phyloP scores from a whole-genome alignment of 2,329 filamentous ascomycete species.

The Cadophora sp. region DNA sequence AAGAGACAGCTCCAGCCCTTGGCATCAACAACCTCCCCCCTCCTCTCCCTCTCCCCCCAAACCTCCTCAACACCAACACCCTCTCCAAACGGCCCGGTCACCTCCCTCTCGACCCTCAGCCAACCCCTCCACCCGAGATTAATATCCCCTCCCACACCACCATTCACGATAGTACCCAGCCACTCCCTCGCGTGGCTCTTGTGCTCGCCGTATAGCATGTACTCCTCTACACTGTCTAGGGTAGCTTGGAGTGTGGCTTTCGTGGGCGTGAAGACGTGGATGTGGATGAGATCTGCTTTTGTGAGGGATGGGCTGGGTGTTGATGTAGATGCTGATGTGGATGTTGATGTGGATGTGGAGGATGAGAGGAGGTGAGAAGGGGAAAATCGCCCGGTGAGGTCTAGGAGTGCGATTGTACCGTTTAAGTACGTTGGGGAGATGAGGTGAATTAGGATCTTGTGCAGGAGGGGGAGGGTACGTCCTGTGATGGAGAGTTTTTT shows the following conservation, averaged over 20 bases:
- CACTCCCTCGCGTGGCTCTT: slow-evolving; percentile 40
- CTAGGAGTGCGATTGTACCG: slow-evolving; percentile 57
- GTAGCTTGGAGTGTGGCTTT: slow-evolving; percentile 34
- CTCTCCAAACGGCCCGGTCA: slow-evolving; percentile 33
- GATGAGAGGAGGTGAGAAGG: slow-evolving; percentile 52
- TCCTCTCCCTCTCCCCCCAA: slow-evolving; percentile 35
- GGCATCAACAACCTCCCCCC: slow-evolving; percentile 33
- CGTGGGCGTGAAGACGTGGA: slow-evolving; percentile 41
- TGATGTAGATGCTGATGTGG: slow-evolving; percentile 16
- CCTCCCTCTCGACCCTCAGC: slow-evolving; percentile 42
- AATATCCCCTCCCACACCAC: slow-evolving; percentile 35
- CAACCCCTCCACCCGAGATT: slow-evolving; percentile 43
- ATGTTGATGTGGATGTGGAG: slow-evolving; percentile 49
- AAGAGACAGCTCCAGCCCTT: slow-evolving; percentile 39
- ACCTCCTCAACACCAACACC: slow-evolving; percentile 43
- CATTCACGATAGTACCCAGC: slow-evolving; percentile 41
- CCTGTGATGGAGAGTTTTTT: slow-evolving; percentile 60
- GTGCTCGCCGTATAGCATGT: slow-evolving; percentile 43
- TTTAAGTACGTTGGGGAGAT: slow-evolving; percentile 50
- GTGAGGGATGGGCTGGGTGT: slow-evolving; percentile 38
- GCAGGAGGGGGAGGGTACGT: slow-evolving; percentile 60
- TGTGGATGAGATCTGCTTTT: slow-evolving; percentile 37
- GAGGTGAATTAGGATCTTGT: slow-evolving; percentile 60
- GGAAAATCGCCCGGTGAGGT: slow-evolving; percentile 63
- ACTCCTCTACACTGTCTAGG: slow-evolving; percentile 39